These are phyloP conservation scores for Oidiodendron maius DNA, from an alignment of 495 filamentous ascomycete species.

Conservation along the genomic window DNA sequence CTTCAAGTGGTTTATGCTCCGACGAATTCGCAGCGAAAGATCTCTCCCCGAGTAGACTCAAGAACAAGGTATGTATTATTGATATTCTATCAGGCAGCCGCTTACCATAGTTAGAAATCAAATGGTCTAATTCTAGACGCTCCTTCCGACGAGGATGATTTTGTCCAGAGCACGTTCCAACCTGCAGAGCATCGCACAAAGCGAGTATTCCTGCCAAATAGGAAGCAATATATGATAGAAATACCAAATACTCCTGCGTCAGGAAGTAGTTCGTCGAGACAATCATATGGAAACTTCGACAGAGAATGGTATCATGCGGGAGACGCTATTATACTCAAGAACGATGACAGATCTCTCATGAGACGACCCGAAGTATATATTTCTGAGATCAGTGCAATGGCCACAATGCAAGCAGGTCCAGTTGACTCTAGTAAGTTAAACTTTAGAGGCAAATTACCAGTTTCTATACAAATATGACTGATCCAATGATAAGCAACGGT, in stretches of 20 bases:
- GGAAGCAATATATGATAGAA: slow-evolving; percentile 22
- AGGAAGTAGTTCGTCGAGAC: slow-evolving; percentile 42
- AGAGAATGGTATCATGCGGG: slow-evolving; percentile 33
- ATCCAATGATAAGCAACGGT: slow-evolving; percentile 67
- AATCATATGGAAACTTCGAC: slow-evolving; percentile 32
- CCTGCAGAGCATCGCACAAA: slow-evolving; percentile 38
- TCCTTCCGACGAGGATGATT: slow-evolving; percentile 31
- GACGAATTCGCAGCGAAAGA: slow-evolving; percentile 28
- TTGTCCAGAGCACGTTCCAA: slow-evolving; percentile 47
- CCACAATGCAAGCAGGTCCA: slow-evolving; percentile 57
- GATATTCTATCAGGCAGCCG: not conserved
- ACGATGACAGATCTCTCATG: slow-evolving; percentile 43
- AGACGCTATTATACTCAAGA: slow-evolving; percentile 35
- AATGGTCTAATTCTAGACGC: slow-evolving; percentile 28
- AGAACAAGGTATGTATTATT: slow-evolving; percentile 15
- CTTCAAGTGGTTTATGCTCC: slow-evolving; percentile 16
- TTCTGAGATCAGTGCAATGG: slow-evolving; percentile 60
- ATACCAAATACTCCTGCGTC: slow-evolving; percentile 41
- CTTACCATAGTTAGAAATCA: slow-evolving; percentile 17
- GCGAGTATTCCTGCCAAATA: slow-evolving; percentile 44
- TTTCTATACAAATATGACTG: not conserved
- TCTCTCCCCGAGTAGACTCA: slow-evolving; percentile 15
- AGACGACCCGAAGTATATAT: slow-evolving; percentile 57
- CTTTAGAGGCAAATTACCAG: slow-evolving; percentile 9
- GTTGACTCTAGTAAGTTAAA: slow-evolving; percentile 66